A percentile compares a stretch with the other conserved stretches of the same genome.
Evolutionary conservation across 2,329 filamentous ascomycete species (phyloP).

Genomic region (Xylariaceae sp.): DNA sequence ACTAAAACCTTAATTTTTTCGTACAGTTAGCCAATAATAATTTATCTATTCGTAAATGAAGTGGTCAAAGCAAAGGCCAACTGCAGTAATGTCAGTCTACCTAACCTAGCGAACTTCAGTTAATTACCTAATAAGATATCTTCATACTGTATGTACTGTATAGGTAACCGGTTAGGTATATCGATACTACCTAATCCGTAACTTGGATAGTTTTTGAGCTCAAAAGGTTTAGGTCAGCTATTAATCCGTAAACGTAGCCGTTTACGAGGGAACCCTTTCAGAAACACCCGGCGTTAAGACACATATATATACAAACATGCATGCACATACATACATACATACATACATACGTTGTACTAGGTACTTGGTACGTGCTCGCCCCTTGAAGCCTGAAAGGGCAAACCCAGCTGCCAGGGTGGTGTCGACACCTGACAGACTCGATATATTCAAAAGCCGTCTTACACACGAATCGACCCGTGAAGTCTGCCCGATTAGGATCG

Average conservation of each 20-base stretch:
- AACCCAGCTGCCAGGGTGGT: background rate
- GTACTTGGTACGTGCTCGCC: too few relatives aligned
- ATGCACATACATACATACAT: too few relatives aligned
- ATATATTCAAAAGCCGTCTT: constrained; percentile 11
- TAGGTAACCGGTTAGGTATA: too few relatives aligned
- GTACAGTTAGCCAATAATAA: constrained; percentile 9
- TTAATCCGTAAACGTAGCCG: too few relatives aligned
- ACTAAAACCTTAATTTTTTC: constrained; percentile 18
- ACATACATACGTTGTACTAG: too few relatives aligned
- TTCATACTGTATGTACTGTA: too few relatives aligned
- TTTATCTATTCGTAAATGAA: constrained; percentile 13
- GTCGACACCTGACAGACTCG: background rate
- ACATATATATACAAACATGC: too few relatives aligned
- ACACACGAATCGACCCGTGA: constrained; percentile 6
- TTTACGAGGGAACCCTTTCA: too few relatives aligned
- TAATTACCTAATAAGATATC: background rate
- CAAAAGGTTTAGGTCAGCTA: too few relatives aligned
- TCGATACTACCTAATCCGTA: too few relatives aligned
- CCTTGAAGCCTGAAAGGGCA: background rate
- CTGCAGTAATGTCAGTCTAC: background rate
- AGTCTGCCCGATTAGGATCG: constrained; percentile 20
- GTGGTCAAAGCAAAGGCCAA: constrained; percentile 16
- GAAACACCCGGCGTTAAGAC: too few relatives aligned
- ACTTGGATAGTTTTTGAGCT: too few relatives aligned
- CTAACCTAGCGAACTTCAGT: background rate